A percentile compares a stretch with the other conserved stretches of the same genome.
These are phyloP conservation scores for Catharanthus roseus DNA, from an alignment of 257 asterid species.

Conservation along the genomic window DNA sequence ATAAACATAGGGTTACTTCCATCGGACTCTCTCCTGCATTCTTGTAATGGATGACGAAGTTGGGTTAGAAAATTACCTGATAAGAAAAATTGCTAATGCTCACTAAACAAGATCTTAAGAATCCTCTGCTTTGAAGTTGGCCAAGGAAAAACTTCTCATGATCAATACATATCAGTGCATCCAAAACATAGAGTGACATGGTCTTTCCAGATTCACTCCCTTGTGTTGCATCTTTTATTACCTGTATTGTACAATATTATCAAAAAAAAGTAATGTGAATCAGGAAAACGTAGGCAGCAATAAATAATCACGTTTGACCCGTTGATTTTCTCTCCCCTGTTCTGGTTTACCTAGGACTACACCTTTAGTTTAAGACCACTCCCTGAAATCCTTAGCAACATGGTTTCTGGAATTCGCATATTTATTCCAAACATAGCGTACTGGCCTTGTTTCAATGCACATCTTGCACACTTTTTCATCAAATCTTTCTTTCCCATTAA, in stretches of 20 bases:
- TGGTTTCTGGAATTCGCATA: background rate
- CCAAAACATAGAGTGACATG: constrained; percentile 71
- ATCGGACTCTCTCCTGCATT: background rate
- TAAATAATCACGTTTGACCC: background rate
- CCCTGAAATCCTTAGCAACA: background rate
- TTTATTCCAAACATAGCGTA: background rate
- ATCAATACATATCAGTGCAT: constrained; percentile 77
- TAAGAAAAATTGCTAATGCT: constrained; percentile 65
- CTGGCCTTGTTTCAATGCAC: background rate
- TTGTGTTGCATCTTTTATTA: constrained; percentile 79
- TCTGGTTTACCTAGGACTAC: background rate
- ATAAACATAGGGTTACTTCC: background rate
- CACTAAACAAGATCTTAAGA: constrained; percentile 70
- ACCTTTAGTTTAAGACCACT: background rate
- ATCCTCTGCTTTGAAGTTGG: constrained; percentile 92
- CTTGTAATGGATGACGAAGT: background rate
- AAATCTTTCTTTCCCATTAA: background rate
- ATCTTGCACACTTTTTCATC: background rate
- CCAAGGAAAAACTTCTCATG: constrained; percentile 79
- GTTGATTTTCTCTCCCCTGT: background rate
- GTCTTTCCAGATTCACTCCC: constrained; percentile 84
- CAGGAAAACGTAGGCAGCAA: constrained; percentile 8
- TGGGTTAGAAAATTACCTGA: constrained; percentile 50
- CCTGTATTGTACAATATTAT: constrained; percentile 34
- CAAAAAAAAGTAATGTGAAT: background rate